Evolutionary conservation across 1,284 basidiomycete genomes (phyloP).

Genomic region (Coniferiporia sulphurascens): DNA sequence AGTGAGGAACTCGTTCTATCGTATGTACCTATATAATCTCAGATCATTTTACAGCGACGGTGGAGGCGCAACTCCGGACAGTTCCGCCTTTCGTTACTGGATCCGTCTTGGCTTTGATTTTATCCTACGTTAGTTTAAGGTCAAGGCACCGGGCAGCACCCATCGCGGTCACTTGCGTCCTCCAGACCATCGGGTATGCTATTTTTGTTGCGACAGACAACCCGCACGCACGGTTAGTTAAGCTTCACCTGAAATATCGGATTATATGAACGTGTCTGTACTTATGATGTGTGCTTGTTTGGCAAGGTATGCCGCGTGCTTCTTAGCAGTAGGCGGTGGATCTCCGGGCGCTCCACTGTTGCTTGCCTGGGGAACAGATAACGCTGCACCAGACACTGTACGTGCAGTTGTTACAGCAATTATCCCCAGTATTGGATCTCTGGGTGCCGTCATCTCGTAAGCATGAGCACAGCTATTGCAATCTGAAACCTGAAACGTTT

Average conservation of each 20-base stretch:
- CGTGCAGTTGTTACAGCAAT: conserved; percentile 36
- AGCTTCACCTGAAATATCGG: too few relatives aligned
- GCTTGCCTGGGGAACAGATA: conserved; percentile 38
- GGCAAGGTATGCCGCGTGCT: conserved; percentile 37
- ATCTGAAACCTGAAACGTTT: too few relatives aligned
- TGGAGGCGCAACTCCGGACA: conserved; percentile 37
- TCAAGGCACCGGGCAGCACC: conserved; percentile 30
- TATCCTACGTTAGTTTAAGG: conserved; percentile 30
- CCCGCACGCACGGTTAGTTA: conserved; percentile 31
- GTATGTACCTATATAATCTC: neutral
- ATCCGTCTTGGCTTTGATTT: conserved; percentile 31
- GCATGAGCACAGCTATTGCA: too few relatives aligned
- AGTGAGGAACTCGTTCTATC: conserved; percentile 8
- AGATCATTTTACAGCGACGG: conserved; percentile 27
- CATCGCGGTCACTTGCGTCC: conserved; percentile 29
- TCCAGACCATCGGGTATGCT: conserved; percentile 35
- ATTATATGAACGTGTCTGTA: neutral
- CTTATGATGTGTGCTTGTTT: neutral
- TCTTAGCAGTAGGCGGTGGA: conserved; percentile 34
- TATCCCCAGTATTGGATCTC: conserved; percentile 35
- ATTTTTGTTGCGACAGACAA: conserved; percentile 35
- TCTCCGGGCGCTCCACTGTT: conserved; percentile 33
- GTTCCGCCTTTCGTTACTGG: conserved; percentile 37
- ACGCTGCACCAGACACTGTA: conserved; percentile 39
- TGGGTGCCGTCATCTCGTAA: conserved; percentile 37